These are phyloP conservation scores for Collariella sp. DNA, from an alignment of 495 filamentous ascomycete species.

Conservation along the genomic window DNA sequence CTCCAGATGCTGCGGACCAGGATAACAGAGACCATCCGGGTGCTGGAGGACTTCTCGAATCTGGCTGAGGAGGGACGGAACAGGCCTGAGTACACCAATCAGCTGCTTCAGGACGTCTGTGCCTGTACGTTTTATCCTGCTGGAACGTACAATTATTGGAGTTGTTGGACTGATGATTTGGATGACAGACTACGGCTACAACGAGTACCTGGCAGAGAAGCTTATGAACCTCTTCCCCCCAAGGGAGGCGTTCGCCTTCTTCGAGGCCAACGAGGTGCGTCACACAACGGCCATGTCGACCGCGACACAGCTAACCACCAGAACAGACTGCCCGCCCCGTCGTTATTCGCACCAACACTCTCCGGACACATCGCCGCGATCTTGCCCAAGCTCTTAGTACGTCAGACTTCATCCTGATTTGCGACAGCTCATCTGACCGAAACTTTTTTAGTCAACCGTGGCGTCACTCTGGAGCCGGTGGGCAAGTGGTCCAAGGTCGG, in stretches of 20 bases:
- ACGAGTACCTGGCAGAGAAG: constrained; percentile 38
- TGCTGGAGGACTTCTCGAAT: constrained; percentile 78
- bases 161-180: not conserved
- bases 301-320: not conserved
- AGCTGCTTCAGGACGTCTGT: constrained; percentile 86
- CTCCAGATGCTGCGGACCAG: constrained; percentile 81
- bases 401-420: not conserved
- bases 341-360: constrained; percentile 77
- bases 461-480: constrained; percentile 90
- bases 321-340: constrained; percentile 61
- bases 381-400: constrained; percentile 76
- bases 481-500: constrained; percentile 99
- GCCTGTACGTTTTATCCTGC: constrained; percentile 36
- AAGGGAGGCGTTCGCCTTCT: constrained; percentile 93
- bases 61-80: constrained; percentile 69
- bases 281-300: not conserved
- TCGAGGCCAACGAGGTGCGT: constrained; percentile 85
- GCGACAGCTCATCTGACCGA: not conserved
- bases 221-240: constrained; percentile 72
- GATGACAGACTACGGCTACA: constrained; percentile 68
- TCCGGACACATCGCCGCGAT: constrained; percentile 83
- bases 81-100: constrained; percentile 75
- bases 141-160: not conserved
- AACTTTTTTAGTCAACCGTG: constrained; percentile 61
- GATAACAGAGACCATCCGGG: constrained; percentile 87